Evolutionary conservation across 75 land plant genomes (phyloP), one percentile per base, ranked within the genome.

Genomic region (Cupressus sempervirens): DNA sequence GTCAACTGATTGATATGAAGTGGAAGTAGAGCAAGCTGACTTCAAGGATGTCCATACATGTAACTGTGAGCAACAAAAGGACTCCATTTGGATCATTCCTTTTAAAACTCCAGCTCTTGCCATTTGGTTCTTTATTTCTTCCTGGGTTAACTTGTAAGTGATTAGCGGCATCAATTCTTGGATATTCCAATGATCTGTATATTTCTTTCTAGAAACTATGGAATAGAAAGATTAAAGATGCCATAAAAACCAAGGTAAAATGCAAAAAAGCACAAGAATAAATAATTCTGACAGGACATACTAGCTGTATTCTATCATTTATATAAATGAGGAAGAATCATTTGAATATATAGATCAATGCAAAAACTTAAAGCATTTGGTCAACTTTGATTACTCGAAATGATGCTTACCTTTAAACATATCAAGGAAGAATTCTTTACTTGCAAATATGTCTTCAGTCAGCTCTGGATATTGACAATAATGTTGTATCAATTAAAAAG

Each of bases 11-110:
- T 26, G 23, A 77, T 77, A 40, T 77, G 29, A 6, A 36, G 40
- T 75, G 36, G 77, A 35, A 58, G 26, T 18, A 77, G 80, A 40
- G 80, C 46, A 77, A 43, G 46, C 80, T 20, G 46, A 77, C 80
- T 77, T 77, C 26, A 36, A 20, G 45, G 80, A 15, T 77, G 45
- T 26, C 80, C 41, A 15, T 41, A 77, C n/a, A 77, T 43, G 80
- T n/a, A 77, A 77, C 43, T 41, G 46, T 77, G 80, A 77, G 46
- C 80, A 77, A 23, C 8, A n/a, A 77, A 43, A 29, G 80, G 80
- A 40, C 80, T 77, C n/a, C 80, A 46, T 23, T 41, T 43, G 46
- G 48, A 77, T 77, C 48, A 7, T 8, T 77, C 43, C 80, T 20
- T 35, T 77, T 1, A 43, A 77, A 77, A 43, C 46, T 40, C 4